A percentile compares a stretch with the other conserved stretches of the same genome.
Conservation (phyloP, 108 stramenopile genomes). For the Skeletonema grethae region DNA sequence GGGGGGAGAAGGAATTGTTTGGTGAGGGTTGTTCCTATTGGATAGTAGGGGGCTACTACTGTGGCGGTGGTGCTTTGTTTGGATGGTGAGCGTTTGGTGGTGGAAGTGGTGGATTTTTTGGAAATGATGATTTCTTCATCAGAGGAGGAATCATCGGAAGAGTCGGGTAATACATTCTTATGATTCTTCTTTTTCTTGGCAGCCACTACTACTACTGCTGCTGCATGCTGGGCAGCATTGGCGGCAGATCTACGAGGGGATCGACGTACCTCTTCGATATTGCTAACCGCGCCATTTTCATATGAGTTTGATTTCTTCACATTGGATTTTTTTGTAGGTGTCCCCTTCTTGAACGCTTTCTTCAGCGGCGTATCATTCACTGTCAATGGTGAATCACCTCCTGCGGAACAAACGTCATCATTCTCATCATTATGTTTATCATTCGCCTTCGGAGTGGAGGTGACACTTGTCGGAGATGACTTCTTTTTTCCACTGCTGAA, state of each 20-base stretch:
- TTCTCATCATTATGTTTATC: neutral
- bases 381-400: neutral
- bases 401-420: neutral
- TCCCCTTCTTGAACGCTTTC: no score
- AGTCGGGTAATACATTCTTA: neutral
- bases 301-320: no score
- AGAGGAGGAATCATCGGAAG: neutral
- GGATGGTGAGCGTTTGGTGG: neutral
- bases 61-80: no score
- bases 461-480: neutral
- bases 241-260: neutral
- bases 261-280: neutral
- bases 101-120: neutral
- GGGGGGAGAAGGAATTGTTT: constrained; percentile 5
- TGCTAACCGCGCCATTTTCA: neutral
- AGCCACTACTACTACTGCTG: no score
- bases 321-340: no score
- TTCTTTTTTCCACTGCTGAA: neutral
- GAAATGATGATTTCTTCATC: neutral
- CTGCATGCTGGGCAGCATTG: neutral
- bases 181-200: neutral
- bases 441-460: neutral
- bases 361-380: neutral
- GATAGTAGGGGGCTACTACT: neutral
- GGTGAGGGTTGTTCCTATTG: neutral